Base-by-base conservation (phyloP, 495 filamentous ascomycete genomes). In the Aspergillus incahuasiensis region DNA sequence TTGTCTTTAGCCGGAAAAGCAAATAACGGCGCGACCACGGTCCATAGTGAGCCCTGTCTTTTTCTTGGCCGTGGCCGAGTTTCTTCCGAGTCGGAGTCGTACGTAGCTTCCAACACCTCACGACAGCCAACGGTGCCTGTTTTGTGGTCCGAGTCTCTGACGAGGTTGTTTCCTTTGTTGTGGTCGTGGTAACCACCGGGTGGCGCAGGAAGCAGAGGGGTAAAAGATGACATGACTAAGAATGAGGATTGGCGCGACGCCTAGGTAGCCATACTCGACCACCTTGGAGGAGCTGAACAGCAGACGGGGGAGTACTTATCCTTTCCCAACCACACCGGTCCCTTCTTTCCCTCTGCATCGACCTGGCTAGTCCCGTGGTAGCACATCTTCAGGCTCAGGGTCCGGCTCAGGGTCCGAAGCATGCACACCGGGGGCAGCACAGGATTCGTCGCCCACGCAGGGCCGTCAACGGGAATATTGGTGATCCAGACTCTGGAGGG, bases 21-120 rank as follows among this genome's bases (percentile, higher is more conserved):
- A 51, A 54, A 54, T 57, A 61, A 56, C n/a, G 53, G 56, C 41
- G 35, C 55, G 34, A 55, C 28, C 6, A 43, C 54, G 42, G 45
- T 13, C 59, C 59, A 61, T 45, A 45, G 15, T 38, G 58, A 56
- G 24, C n/a, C 15, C 13, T 13, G 25, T 24, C 25, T 55, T 22
- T 13, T 0, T 13, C n/a, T 12, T 6, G 12, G 8, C 18, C 40
- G 49, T 32, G 8, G 21, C 5, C 19, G 19, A 32, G 49, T 15
- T 41, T 43, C 38, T 42, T 52, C 49, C 9, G 20, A 15, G 12
- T 52, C 24, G 5, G 39, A 43, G n/a, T 43, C 49, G 18, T 34
- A 43, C 8, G 16, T 15, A 18, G 49, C 16, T 42, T 52, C 35
- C 24, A 3, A 12, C 11, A 12, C 22, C 22, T 34, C 38, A 13